A percentile compares a stretch with the other conserved stretches of the same genome.
phyloP scores from a whole-genome alignment of 1,139 yeast species.

The Lodderomyces pseudojiufengensis region DNA sequence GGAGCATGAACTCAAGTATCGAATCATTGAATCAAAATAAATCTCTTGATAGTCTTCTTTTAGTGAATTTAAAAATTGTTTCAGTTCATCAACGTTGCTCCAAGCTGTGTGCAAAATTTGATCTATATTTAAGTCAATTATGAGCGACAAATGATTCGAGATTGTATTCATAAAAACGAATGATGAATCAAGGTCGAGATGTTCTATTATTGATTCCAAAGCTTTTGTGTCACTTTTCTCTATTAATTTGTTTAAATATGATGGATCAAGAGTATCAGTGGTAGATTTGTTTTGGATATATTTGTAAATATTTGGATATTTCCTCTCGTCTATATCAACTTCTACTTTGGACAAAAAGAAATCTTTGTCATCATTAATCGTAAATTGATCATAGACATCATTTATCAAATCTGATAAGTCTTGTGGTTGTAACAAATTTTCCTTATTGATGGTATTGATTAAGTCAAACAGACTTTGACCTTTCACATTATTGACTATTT shows the following conservation, averaged over 20 bases:
- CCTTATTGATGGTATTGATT: no score
- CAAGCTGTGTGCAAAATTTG: conserved; percentile 11
- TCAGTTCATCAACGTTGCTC: conserved; percentile 7
- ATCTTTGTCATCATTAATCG: conserved; percentile 6
- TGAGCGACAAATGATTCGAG: conserved; percentile 5
- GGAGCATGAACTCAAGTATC: conserved; percentile 13
- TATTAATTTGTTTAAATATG: conserved; percentile 2
- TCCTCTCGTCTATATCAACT: conserved; percentile 5
- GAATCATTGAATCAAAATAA: conserved; percentile 16
- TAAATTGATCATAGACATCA: conserved; percentile 15
- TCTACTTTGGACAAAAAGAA: conserved; percentile 12
- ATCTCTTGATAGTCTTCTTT: conserved; percentile 3
- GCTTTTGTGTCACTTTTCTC: background rate
- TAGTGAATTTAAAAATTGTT: conserved; percentile 8
- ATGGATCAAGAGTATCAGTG: conserved; percentile 7
- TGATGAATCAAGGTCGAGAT: background rate
- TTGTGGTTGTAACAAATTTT: no score
- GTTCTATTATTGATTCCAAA: background rate
- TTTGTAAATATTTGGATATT: conserved; percentile 14
- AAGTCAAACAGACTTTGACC: no score
- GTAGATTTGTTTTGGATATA: conserved; percentile 14
- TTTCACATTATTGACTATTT: background rate
- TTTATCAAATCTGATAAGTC: conserved; percentile 23
- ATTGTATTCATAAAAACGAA: background rate
- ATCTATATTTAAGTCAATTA: conserved; percentile 5